Evolutionary conservation across 108 stramenopile genomes (phyloP), one percentile per base, ranked within the genome.

Genomic region (Skeletonema menzelii): DNA sequence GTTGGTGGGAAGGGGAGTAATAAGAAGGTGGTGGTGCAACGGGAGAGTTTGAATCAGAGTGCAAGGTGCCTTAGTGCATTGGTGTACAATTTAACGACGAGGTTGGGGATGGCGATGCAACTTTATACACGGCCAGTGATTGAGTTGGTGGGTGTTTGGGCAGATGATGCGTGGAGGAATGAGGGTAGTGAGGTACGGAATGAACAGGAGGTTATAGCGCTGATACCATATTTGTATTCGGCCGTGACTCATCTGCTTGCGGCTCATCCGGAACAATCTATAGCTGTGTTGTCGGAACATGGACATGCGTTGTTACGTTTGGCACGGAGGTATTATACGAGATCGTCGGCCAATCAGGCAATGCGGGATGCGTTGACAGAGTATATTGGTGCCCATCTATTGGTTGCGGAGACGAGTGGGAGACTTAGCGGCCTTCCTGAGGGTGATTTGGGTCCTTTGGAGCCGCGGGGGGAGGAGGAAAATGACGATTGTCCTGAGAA

Each of bases 91-190:
- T 62, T 30, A 27, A 79, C 73, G 0, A 67, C 63, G 5, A 34
- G 77, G 17, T 61, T 94, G 57, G 89, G 89, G 5, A 73, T 88
- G 32, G 79, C 72, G 42, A 67, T 91, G 76, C 77, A 89, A n/a
- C 42, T 77, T 8, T 85, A 86, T 56, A 24, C 88, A 4, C 65
- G 81, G 19, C 77, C 80, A 0, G 77, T 76, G 15, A 56, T 94
- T 7, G 68, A 79, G 42, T 59, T 88, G 32, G 73, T 90, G 14
- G 72, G 82, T 5, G 37, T 30, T 28, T 94, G 85, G 76, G 87
- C 85, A 37, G 75, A 87, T 53, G 15, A 37, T 13, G 63, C 67
- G 8, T 70, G 82, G 72, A 44, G 40, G 15, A 44, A 42, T 42
- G 58, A 27, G 10, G 38, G 58, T 35, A 26, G 49, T 28, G 65